These are phyloP conservation scores for Kazachstania taianensis DNA, from an alignment of 805 yeast species.

Conservation along the genomic window DNA sequence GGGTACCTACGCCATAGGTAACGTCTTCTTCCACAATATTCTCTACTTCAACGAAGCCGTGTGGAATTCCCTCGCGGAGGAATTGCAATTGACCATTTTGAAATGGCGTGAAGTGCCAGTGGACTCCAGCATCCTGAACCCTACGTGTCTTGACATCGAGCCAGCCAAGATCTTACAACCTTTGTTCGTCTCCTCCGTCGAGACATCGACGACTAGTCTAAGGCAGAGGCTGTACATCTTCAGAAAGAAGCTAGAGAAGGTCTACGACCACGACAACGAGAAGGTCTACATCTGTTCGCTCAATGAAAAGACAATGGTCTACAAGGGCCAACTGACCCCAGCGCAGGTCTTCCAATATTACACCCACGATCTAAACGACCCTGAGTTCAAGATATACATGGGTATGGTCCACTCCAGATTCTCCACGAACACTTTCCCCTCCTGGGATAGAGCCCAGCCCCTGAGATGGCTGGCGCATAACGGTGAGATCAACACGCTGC, in stretches of 20 bases:
- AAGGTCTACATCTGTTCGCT: conserved; percentile 83
- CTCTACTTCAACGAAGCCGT: conserved; percentile 3
- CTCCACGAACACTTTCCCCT: conserved; percentile 96
- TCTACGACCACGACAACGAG: conserved; percentile 38
- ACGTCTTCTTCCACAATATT: conserved; percentile 56
- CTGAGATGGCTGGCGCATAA: conserved; percentile 95
- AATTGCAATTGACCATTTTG: conserved; percentile 69
- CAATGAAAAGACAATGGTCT: conserved; percentile 80
- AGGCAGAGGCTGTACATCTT: conserved; percentile 17
- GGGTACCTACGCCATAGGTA: conserved; percentile 87
- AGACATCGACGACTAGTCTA: neutral
- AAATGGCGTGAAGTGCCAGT: conserved; percentile 96
- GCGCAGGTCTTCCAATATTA: conserved; percentile 91
- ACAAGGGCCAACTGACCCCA: conserved; percentile 96
- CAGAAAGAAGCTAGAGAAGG: conserved; percentile 3
- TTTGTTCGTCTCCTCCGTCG: conserved; percentile 52
- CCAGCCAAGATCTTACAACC: conserved; percentile 81
- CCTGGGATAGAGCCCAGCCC: conserved; percentile 99
- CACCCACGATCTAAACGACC: conserved; percentile 74
- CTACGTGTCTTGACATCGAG: conserved; percentile 88
- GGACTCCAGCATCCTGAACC: conserved; percentile 89
- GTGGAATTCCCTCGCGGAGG: conserved; percentile 52
- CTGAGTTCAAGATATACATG: conserved; percentile 89
- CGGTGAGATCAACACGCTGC: conserved; percentile 93
- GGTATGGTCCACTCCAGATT: conserved; percentile 95